phyloP scores from a whole-genome alignment of 495 filamentous ascomycete genomes.

The Usnea hakonensis region DNA sequence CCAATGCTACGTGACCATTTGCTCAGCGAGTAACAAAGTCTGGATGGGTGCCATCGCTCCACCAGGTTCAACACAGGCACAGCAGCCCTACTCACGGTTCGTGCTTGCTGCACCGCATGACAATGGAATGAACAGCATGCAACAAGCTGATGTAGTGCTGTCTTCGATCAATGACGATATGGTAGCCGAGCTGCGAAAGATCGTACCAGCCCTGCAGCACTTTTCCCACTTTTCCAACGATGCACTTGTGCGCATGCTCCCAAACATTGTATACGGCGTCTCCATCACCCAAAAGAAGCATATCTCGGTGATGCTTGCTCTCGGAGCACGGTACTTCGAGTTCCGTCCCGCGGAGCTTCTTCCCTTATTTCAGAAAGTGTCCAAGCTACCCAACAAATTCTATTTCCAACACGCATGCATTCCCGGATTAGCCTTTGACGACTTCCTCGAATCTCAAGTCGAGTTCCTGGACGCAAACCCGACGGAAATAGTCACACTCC shows the following conservation, averaged over 20 bases:
- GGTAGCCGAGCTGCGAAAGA: not conserved
- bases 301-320: slow-evolving; percentile 36
- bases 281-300: slow-evolving; percentile 49
- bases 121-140: slow-evolving; percentile 50
- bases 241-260: slow-evolving; percentile 36
- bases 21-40: slow-evolving; percentile 32
- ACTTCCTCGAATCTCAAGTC: slow-evolving; percentile 40
- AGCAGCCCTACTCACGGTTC: slow-evolving; percentile 38
- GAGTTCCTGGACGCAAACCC: slow-evolving; percentile 37
- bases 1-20: slow-evolving; percentile 46
- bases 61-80: slow-evolving; percentile 33
- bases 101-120: slow-evolving; percentile 44
- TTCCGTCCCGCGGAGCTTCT: slow-evolving; percentile 46
- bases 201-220: not conserved
- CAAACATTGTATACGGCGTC: slow-evolving; percentile 44
- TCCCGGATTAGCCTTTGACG: slow-evolving; percentile 45
- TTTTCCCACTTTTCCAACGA: not conserved
- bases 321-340: slow-evolving; percentile 50
- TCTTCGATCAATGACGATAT: slow-evolving; percentile 2
- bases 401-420: slow-evolving; percentile 50
- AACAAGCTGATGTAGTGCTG: slow-evolving; percentile 19
- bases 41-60: slow-evolving; percentile 44
- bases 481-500: slow-evolving; percentile 44
- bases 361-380: slow-evolving; percentile 28
- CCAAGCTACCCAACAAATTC: slow-evolving; percentile 36